Percentiles rank a stretch among this genome's conserved stretches.
Conservation (phyloP, 495 filamentous ascomycete species). For the Hyaloscypha variabilis region DNA sequence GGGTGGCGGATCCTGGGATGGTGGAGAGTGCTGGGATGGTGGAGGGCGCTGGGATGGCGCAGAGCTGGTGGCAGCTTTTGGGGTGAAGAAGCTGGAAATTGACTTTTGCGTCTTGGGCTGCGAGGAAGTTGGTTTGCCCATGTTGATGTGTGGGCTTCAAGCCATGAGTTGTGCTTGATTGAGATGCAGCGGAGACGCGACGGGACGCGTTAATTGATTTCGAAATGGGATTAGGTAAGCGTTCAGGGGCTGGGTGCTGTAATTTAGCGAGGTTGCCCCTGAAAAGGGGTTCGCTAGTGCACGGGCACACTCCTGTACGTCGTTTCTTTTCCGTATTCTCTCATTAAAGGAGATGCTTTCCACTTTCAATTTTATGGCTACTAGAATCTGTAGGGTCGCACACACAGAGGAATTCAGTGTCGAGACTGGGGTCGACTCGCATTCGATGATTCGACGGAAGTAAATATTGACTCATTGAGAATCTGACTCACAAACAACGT, state of each 20-base stretch:
- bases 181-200: not conserved
- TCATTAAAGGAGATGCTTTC: too few relatives aligned
- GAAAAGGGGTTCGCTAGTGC: not conserved
- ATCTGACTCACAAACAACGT: too few relatives aligned
- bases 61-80: slow-evolving; percentile 50
- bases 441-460: too few relatives aligned
- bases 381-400: too few relatives aligned
- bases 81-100: slow-evolving; percentile 85
- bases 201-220: slow-evolving; percentile 2
- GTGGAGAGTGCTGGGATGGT: slow-evolving; percentile 24
- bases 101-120: slow-evolving; percentile 71
- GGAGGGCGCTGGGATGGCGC: slow-evolving; percentile 22
- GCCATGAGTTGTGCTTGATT: not conserved
- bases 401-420: too few relatives aligned
- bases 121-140: slow-evolving; percentile 16
- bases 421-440: too few relatives aligned
- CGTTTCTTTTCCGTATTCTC: too few relatives aligned
- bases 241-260: not conserved
- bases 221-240: not conserved
- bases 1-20: slow-evolving; percentile 22
- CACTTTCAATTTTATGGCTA: too few relatives aligned
- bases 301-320: too few relatives aligned
- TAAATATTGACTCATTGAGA: too few relatives aligned
- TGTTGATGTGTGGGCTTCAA: slow-evolving; percentile 3
- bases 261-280: not conserved